phyloP scores from a whole-genome alignment of 1,284 basidiomycete species.

The Cryptococcus sp. region DNA sequence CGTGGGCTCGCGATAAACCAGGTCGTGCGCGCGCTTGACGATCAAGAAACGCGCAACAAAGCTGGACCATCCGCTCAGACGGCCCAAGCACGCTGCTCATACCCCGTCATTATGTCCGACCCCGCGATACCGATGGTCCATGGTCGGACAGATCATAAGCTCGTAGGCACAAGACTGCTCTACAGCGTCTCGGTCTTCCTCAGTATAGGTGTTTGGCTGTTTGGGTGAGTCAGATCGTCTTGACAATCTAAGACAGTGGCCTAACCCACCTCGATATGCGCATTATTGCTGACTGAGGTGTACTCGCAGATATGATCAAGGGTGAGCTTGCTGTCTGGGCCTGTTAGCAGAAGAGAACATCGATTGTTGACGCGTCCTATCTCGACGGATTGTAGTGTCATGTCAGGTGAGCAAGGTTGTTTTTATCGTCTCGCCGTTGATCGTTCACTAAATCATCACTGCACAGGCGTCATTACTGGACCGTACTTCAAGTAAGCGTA shows the following conservation, averaged over 20 bases:
- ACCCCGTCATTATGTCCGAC: constrained; percentile 30
- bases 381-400: constrained; percentile 24
- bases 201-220: constrained; percentile 60
- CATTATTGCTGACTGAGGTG: neutral
- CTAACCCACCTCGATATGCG: neutral
- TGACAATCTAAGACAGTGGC: too few relatives aligned
- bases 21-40: too few relatives aligned
- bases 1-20: neutral
- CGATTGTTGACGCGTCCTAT: neutral
- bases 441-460: constrained; percentile 9
- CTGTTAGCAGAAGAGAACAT: neutral
- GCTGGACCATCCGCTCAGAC: too few relatives aligned
- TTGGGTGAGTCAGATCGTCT: constrained; percentile 59
- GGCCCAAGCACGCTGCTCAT: too few relatives aligned
- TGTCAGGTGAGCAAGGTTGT: constrained; percentile 44
- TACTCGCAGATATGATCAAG: constrained; percentile 72
- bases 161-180: constrained; percentile 78
- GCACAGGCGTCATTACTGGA: constrained; percentile 83
- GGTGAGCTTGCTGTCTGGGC: constrained; percentile 57
- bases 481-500: constrained; percentile 69
- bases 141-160: constrained; percentile 52
- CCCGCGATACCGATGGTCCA: constrained; percentile 39
- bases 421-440: neutral
- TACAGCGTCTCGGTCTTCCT: constrained; percentile 41
- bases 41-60: too few relatives aligned